phyloP scores from a whole-genome alignment of 352 stramenopile species.

The Phytophthora kernoviae region DNA sequence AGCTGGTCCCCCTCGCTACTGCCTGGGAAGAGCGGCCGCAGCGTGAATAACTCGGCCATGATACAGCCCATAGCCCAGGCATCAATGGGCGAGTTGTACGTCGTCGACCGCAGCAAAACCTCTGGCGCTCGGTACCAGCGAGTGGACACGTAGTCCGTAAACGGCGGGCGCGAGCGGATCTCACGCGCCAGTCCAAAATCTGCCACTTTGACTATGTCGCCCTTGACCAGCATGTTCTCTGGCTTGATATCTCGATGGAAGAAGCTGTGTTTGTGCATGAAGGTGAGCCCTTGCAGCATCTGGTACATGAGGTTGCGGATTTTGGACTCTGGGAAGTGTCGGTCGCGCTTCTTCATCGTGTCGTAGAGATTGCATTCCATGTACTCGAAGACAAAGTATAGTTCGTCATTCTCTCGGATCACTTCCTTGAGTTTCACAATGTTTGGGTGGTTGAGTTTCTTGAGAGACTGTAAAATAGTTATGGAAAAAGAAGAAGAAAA shows the following conservation, averaged over 20 bases:
- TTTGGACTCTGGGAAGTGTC: slow-evolving; percentile 92
- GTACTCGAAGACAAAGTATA: slow-evolving; percentile 99
- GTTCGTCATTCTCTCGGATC: slow-evolving; percentile 96
- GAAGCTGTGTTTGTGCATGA: slow-evolving; percentile 99
- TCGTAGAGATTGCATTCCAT: slow-evolving; percentile 99
- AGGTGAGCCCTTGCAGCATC: slow-evolving; percentile 96
- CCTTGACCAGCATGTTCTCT: slow-evolving; percentile 97
- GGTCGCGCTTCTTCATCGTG: slow-evolving; percentile 94
- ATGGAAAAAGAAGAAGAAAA: slow-evolving; percentile 1
- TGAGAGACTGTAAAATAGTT: slow-evolving; percentile 71
- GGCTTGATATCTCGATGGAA: slow-evolving; percentile 99
- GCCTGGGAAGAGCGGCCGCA: slow-evolving; percentile 97
- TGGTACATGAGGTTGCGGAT: slow-evolving; percentile 98
- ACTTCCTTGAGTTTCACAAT: slow-evolving; percentile 99
- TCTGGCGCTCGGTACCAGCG: slow-evolving; percentile 99
- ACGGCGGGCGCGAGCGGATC: slow-evolving; percentile 90
- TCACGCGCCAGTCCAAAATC: slow-evolving; percentile 98
- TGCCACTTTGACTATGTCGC: slow-evolving; percentile 96
- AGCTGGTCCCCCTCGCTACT: slow-evolving; percentile 97
- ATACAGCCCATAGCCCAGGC: slow-evolving; percentile 98
- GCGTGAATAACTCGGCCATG: slow-evolving; percentile 97
- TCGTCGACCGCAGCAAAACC: slow-evolving; percentile 93
- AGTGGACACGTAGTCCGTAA: slow-evolving; percentile 99
- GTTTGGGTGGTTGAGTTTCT: slow-evolving; percentile 97
- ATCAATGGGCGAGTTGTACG: slow-evolving; percentile 98